Evolutionary conservation across 768 basidiomycete species (phyloP), one percentile per base, ranked within the genome.

Genomic region (Mrakia frigida): DNA sequence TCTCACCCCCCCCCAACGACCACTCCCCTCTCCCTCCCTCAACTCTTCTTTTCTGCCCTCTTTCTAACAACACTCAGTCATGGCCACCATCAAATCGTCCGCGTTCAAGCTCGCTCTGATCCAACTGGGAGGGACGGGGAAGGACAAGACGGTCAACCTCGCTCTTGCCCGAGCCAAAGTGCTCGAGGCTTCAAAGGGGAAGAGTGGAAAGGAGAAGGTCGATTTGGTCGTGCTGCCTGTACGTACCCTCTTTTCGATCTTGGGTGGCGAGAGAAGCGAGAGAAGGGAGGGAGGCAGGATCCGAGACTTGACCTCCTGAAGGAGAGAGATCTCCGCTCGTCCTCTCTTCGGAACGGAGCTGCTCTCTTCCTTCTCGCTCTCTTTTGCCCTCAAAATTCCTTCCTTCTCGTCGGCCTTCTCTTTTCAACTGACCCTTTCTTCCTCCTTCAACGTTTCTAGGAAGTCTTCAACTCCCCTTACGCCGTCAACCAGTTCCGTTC

Each of bases 191-290:
- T 89, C 88, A 2, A 79, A 80, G 10, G 81, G 79, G 0, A 78
- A 83, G 23, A 84, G 80, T 16, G 80, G 79, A 3, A 78, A 82
- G 14, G 83, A 81, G 33, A 92, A 90, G 83, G 90, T 92, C 23
- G 88, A 92, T 81, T 80, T 95, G 18, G 88, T 97, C 75, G 93
- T 96, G 6, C 85, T 97, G 33, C 94, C 94, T 1, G 93, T 93
- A 80, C 77, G 90, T 79, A 63, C 28, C 61, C 4, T 41, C 6
- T 9, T n/a, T 2, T 25, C 35, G n/a, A n/a, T 21, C 37, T 39
- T 25, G 63, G 0, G 63, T 13, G 11, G 21, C 11, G 16, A 28
- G 31, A 5, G 10, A 18, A 21, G 11, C 6, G 23, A 28, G 28
- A n/a, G 63, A 65, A 63, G 28, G 63, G 35, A 0, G n/a, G n/a